A percentile compares a stretch with the other conserved stretches of the same genome.
Conservation (phyloP, 108 stramenopile genomes). For the Craspedostauros australis region DNA sequence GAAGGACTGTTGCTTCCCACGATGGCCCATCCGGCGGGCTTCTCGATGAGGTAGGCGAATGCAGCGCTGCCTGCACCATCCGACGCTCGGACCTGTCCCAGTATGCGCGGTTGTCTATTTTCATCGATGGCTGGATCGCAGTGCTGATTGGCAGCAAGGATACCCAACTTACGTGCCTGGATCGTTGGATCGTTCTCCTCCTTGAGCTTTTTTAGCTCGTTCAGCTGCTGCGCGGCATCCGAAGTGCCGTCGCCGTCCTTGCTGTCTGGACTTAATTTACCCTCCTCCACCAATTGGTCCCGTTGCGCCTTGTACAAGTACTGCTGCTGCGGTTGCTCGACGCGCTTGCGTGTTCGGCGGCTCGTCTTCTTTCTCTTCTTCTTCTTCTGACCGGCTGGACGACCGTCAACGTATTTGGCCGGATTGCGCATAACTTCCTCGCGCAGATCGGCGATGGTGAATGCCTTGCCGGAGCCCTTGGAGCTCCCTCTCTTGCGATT, state of each 20-base stretch:
- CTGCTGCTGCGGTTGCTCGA: slow-evolving; percentile 58
- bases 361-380: slow-evolving; percentile 23
- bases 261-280: not conserved
- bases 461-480: slow-evolving; percentile 11
- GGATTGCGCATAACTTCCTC: slow-evolving; percentile 25
- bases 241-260: not conserved
- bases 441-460: slow-evolving; percentile 25
- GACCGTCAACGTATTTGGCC: not conserved
- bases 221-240: slow-evolving; percentile 8
- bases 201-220: not conserved
- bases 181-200: slow-evolving; percentile 15
- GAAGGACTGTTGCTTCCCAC: slow-evolving; percentile 32
- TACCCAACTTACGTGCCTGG: slow-evolving; percentile 33
- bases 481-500: not conserved
- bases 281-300: slow-evolving; percentile 5
- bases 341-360: slow-evolving; percentile 41
- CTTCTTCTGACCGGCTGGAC: not conserved
- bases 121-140: slow-evolving; percentile 48
- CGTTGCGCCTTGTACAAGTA: slow-evolving; percentile 65
- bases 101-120: slow-evolving; percentile 40
- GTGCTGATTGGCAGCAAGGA: slow-evolving; percentile 36
- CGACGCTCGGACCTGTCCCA: slow-evolving; percentile 43
- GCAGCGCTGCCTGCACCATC: slow-evolving; percentile 23
- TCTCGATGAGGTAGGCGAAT: slow-evolving; percentile 73
- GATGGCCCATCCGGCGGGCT: slow-evolving; percentile 77